A percentile compares a stretch with the other conserved stretches of the same genome.
These are phyloP conservation scores for Sinapis alba DNA, from an alignment of 441 rosid genomes.

Conservation along the genomic window DNA sequence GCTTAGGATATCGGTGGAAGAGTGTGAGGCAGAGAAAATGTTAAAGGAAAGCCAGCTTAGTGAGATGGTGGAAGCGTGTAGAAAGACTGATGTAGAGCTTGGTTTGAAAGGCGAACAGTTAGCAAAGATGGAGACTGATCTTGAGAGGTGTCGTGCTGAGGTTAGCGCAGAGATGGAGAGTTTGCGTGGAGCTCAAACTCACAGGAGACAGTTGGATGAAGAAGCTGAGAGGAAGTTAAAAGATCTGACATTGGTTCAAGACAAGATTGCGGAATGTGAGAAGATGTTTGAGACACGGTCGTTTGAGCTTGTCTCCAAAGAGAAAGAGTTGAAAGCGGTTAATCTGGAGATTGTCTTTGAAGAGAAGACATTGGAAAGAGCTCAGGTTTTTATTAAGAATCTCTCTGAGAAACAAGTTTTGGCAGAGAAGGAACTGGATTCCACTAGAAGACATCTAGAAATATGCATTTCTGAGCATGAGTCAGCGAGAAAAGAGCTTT, in stretches of 20 bases:
- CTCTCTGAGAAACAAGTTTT: slow-evolving; percentile 25
- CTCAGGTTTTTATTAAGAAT: slow-evolving; percentile 26
- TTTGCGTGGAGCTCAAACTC: neutral
- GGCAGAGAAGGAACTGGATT: slow-evolving; percentile 33
- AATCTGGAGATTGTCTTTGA: slow-evolving; percentile 20
- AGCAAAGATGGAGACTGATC: slow-evolving; percentile 4
- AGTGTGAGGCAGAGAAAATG: slow-evolving; percentile 25
- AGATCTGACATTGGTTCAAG: neutral
- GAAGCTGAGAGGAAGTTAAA: slow-evolving; percentile 9
- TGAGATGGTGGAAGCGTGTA: slow-evolving; percentile 15
- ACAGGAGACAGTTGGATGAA: neutral
- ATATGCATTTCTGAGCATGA: slow-evolving; percentile 6
- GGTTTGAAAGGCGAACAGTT: slow-evolving; percentile 28
- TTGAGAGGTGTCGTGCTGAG: slow-evolving; percentile 1
- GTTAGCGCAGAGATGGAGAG: neutral
- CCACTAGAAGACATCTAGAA: neutral
- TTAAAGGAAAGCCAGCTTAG: slow-evolving; percentile 34
- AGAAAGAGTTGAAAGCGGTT: slow-evolving; percentile 23
- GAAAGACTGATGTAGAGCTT: slow-evolving; percentile 34
- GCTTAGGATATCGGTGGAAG: slow-evolving; percentile 27
- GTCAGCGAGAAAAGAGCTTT: slow-evolving; percentile 35
- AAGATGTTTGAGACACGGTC: slow-evolving; percentile 18
- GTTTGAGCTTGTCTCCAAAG: slow-evolving; percentile 31
- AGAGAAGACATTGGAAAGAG: slow-evolving; percentile 34
- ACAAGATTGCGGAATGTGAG: neutral